Conservation (phyloP, 192 early-diverging fungal genomes). For the Coemansia javaensis region DNA sequence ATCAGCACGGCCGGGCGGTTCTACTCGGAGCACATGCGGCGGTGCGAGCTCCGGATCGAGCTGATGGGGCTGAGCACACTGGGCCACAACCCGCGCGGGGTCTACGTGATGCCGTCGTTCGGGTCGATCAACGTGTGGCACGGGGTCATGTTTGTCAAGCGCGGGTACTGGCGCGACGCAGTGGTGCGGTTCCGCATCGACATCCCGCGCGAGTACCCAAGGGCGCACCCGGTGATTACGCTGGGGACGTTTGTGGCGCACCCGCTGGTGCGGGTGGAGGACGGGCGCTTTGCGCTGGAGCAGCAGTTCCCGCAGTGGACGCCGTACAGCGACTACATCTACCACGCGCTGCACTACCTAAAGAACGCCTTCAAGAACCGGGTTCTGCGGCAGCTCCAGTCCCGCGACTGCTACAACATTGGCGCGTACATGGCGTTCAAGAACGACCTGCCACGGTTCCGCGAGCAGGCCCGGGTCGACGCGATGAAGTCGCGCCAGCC, state of each 20-base stretch:
- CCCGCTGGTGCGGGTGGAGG: constrained; percentile 70
- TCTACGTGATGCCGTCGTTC: constrained; percentile 77
- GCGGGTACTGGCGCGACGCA: constrained; percentile 83
- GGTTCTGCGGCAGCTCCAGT: constrained; percentile 57
- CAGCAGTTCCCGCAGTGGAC: constrained; percentile 81
- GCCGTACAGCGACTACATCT: constrained; percentile 76
- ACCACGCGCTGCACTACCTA: constrained; percentile 80
- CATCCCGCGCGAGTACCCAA: constrained; percentile 79
- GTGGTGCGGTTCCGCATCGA: constrained; percentile 84
- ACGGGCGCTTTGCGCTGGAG: constrained; percentile 62
- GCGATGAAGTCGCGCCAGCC: constrained; percentile 34
- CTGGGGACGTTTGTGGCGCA: constrained; percentile 79
- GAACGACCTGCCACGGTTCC: constrained; percentile 38
- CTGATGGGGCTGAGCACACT: constrained; percentile 30
- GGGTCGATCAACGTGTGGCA: constrained; percentile 65
- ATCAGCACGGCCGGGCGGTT: constrained; percentile 32
- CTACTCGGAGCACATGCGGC: constrained; percentile 51
- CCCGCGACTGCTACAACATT: constrained; percentile 45
- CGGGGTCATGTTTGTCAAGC: constrained; percentile 81
- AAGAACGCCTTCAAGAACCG: constrained; percentile 81
- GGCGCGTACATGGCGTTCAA: constrained; percentile 44
- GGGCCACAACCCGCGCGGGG: constrained; percentile 76
- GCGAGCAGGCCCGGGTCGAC: constrained; percentile 35
- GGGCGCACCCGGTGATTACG: constrained; percentile 59
- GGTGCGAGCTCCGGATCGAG: constrained; percentile 47